phyloP scores from a whole-genome alignment of 768 basidiomycete species.

The Leccinum uliginosum region DNA sequence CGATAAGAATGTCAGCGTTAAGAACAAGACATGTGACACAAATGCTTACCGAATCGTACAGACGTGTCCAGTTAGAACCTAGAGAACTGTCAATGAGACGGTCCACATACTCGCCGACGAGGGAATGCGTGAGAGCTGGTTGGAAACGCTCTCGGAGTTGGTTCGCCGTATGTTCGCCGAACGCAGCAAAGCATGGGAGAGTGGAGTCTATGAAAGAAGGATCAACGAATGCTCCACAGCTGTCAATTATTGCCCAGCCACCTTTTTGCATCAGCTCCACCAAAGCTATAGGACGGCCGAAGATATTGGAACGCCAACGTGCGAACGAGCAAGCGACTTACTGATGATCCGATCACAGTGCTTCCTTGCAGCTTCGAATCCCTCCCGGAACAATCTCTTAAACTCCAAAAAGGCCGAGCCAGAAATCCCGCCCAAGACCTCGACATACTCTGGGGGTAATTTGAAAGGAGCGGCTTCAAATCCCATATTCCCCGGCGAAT shows the following conservation, averaged over 20 bases:
- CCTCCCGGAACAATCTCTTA: slow-evolving; percentile 81
- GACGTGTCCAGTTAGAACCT: slow-evolving; percentile 89
- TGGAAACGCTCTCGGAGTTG: slow-evolving; percentile 93
- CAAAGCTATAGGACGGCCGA: slow-evolving; percentile 44
- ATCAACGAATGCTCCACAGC: neutral
- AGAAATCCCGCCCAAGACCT: slow-evolving; percentile 86
- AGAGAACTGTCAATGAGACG: slow-evolving; percentile 84
- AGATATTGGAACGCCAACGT: slow-evolving; percentile 3
- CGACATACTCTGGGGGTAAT: slow-evolving; percentile 89
- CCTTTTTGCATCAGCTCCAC: slow-evolving; percentile 99
- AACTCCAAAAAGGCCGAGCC: slow-evolving; percentile 79
- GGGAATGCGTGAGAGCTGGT: slow-evolving; percentile 77
- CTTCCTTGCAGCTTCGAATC: slow-evolving; percentile 91
- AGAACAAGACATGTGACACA: neutral
- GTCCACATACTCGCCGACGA: slow-evolving; percentile 87
- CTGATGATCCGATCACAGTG: slow-evolving; percentile 96
- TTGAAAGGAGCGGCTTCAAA: slow-evolving; percentile 99
- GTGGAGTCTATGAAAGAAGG: slow-evolving; percentile 59
- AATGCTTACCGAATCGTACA: slow-evolving; percentile 85
- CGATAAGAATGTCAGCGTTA: neutral
- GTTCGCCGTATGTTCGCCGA: slow-evolving; percentile 86
- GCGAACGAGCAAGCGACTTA: slow-evolving; percentile 32
- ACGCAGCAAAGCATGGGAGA: slow-evolving; percentile 85
- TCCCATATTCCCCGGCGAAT: slow-evolving; percentile 95
- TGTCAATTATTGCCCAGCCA: slow-evolving; percentile 24